Evolutionary conservation across 768 basidiomycete genomes (phyloP), one percentile per base, ranked within the genome.

Genomic region (Leucocoprinus birnbaumii): DNA sequence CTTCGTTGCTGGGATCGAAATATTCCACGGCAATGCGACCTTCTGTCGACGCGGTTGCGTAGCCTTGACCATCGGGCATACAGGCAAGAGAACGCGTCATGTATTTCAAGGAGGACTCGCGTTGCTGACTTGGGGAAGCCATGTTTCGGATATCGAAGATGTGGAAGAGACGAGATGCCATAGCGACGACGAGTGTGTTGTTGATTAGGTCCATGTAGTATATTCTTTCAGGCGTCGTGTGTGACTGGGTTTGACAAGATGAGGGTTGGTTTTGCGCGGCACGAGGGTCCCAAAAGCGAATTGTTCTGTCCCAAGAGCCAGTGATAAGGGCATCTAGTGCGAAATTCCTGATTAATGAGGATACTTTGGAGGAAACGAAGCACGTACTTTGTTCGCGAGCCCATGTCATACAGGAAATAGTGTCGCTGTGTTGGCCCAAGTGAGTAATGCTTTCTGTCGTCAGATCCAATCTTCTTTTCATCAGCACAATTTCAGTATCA

Each of bases 21-120:
- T 96, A 99, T 68, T 99, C 97, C 26, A 98, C 94, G 0, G 95
- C 94, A 55, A 98, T 97, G 21, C 97, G 82, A 1, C 97, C 97
- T 64, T 99, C 97, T 13, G 95, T 93, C 0, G 92, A 94, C 0
- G 89, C 91, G 0, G 88, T 92, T 10, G 94, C 94, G 69, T 92
- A 99, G 90, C 94, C 95, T 73, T 94, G 83, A 2, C 95, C 94
- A 66, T 92, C 90, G 1, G 82, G 78, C 95, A 98, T 98, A 65
- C 91, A 93, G 13, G 89, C 91, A 51, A 99, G 69, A 45, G 87
- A 87, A 55, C 94, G 75, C 38, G 95, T 98, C 89, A 97, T 89
- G 67, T 90, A 98, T 70, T 97, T 97, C 57, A 99, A 70, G 60
- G 91, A 94, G 66, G 91, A 94, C 72, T 98, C 97, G 58, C 97